phyloP scores from a whole-genome alignment of 2,329 filamentous ascomycete species.

The Metarhizium robertsii region DNA sequence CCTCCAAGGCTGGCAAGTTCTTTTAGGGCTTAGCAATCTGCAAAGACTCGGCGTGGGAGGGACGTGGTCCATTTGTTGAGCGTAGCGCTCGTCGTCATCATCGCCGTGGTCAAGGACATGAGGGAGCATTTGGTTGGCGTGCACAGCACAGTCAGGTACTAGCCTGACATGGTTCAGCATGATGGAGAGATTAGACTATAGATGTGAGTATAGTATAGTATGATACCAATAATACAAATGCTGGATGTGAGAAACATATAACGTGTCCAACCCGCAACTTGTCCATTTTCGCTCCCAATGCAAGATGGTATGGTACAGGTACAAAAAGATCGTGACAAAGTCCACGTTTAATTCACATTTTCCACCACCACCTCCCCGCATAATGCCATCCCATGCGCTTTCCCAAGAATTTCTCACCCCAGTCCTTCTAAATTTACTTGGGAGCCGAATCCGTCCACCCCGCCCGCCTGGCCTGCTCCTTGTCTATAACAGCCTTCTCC shows the following conservation, averaged over 20 bases:
- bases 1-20: slow-evolving; percentile 41
- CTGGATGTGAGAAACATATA: background rate
- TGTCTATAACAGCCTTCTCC: slow-evolving; percentile 25
- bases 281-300: slow-evolving; percentile 1
- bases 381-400: background rate
- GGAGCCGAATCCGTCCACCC: slow-evolving; percentile 18
- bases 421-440: background rate
- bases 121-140: background rate
- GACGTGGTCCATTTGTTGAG: no score
- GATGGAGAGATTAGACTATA: background rate
- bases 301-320: slow-evolving; percentile 1
- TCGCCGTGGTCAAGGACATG: background rate
- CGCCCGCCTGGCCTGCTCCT: slow-evolving; percentile 22
- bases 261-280: background rate
- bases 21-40: slow-evolving; percentile 27
- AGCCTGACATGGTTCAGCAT: background rate
- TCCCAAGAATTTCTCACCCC: background rate
- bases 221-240: background rate
- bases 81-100: background rate
- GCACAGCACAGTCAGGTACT: background rate
- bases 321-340: background rate
- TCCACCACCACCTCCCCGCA: background rate
- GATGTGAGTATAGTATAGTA: background rate
- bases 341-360: background rate
- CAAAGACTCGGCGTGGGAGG: background rate